Evolutionary conservation across 2,329 filamentous ascomycete species (phyloP), one percentile per base, ranked within the genome.

Genomic region (Nemania sp.): DNA sequence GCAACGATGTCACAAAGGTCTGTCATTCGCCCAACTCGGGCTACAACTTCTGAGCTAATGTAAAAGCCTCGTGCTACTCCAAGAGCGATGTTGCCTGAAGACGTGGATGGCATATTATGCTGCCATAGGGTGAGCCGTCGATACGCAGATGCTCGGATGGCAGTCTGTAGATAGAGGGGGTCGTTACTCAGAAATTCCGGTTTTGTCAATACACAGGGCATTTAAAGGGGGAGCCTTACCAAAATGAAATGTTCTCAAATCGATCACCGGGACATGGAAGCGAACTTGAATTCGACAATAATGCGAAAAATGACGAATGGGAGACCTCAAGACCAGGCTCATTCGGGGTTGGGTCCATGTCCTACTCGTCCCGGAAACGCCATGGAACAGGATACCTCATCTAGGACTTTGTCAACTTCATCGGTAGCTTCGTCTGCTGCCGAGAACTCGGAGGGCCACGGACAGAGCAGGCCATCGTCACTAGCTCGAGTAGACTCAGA

Each of bases 81-180:
- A 18, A 59, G 59, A 29, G 45, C 57, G 45, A 56, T 65, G 59
- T 50, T 56, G 50, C 62, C 59, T 60, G 57, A 62, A 60, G 53
- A 42, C 39, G 51, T 59, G 11, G 62, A 59, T 37, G 48, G 59
- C 32, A 17, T 54, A 54, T 47, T 58, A 57, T 47, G 45, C 50
- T 55, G 43, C 51, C 53, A 52, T 59, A 53, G 53, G 45, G 52
- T 54, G 52, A 51, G 49, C 29, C 52, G 52, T 48, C 37, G 50
- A 48, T 40, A 57, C 29, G 46, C 52, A 57, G 56, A 47, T 65
- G 54, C 62, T 53, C 49, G 48, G 56, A 51, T 37, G 17, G 54
- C 17, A 40, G 52, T 49, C 47, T 32, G 53, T 50, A 37, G 56
- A 34, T 35, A 48, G 29, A 47, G 55, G 39, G 39, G 34, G 57